These are phyloP conservation scores for Lithohypha guttulata DNA, from an alignment of 2,329 filamentous ascomycete species.

Conservation along the genomic window DNA sequence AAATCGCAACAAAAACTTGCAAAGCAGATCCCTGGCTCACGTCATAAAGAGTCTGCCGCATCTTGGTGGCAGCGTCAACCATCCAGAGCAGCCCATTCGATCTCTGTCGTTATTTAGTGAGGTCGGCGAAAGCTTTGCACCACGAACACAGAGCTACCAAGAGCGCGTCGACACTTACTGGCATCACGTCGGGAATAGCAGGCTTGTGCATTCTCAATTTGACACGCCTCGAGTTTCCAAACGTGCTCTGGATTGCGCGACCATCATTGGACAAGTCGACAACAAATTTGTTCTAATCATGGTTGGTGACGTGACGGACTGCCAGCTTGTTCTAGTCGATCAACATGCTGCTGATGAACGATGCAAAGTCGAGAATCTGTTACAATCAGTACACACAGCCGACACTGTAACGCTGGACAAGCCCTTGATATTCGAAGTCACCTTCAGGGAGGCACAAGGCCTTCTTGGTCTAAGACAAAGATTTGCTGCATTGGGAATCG, in stretches of 20 bases:
- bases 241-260: conserved; percentile 46
- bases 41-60: conserved; percentile 2
- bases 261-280: conserved; percentile 74
- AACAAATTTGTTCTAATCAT: conserved; percentile 66
- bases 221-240: conserved; percentile 29
- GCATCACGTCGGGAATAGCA: background rate
- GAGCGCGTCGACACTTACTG: background rate
- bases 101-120: background rate
- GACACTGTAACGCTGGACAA: conserved; percentile 30
- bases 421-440: conserved; percentile 55
- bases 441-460: conserved; percentile 47
- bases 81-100: background rate
- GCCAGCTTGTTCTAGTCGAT: conserved; percentile 66
- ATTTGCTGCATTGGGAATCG: conserved; percentile 66
- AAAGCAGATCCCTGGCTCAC: background rate
- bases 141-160: background rate
- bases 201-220: too few relatives aligned
- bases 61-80: background rate
- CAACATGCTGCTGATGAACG: conserved; percentile 94
- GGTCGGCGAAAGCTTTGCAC: background rate
- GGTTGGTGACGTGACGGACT: conserved; percentile 33
- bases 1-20: background rate
- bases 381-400: conserved; percentile 44
- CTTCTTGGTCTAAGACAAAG: conserved; percentile 44
- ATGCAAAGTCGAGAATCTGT: conserved; percentile 63